phyloP scores from a whole-genome alignment of 352 stramenopile species.

The Phytophthora sansomeana region DNA sequence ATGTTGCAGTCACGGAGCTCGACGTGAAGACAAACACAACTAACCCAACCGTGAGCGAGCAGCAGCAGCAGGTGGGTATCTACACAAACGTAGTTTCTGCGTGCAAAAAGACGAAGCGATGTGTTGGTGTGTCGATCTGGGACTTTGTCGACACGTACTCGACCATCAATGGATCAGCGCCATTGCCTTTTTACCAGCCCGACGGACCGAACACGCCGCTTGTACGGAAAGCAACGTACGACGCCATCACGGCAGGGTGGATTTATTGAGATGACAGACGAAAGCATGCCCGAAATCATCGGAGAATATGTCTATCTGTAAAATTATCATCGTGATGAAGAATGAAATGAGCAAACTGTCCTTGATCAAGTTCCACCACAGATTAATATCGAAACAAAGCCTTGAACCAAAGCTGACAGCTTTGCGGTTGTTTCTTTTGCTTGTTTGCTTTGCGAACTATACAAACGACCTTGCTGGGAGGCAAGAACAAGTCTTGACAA shows the following conservation, averaged over 20 bases:
- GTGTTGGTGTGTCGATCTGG: constrained; percentile 25
- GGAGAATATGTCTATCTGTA: too few species aligned
- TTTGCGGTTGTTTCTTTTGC: too few species aligned
- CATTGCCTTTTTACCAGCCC: constrained; percentile 31
- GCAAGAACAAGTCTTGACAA: too few species aligned
- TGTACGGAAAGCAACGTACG: constrained; percentile 29
- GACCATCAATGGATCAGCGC: constrained; percentile 15
- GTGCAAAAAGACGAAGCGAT: constrained; percentile 28
- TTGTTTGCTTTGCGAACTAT: too few species aligned
- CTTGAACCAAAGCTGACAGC: too few species aligned
- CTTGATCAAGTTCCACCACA: too few species aligned
- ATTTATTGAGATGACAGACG: constrained; percentile 22
- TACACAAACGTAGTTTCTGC: constrained; percentile 24
- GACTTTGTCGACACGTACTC: constrained; percentile 33
- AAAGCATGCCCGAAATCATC: too few species aligned
- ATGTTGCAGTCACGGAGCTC: constrained; percentile 33
- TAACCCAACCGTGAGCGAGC: constrained; percentile 11
- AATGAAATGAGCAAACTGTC: too few species aligned
- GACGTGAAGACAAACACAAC: constrained; percentile 27
- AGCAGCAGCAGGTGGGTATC: constrained; percentile 20
- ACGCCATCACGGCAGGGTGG: constrained; percentile 29
- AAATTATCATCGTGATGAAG: too few species aligned
- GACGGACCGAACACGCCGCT: constrained; percentile 20
- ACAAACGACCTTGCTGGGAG: too few species aligned
- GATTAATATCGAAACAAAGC: too few species aligned